These are phyloP conservation scores for Triticum urartu DNA, from an alignment of 176 grass and related monocot species.

Conservation along the genomic window DNA sequence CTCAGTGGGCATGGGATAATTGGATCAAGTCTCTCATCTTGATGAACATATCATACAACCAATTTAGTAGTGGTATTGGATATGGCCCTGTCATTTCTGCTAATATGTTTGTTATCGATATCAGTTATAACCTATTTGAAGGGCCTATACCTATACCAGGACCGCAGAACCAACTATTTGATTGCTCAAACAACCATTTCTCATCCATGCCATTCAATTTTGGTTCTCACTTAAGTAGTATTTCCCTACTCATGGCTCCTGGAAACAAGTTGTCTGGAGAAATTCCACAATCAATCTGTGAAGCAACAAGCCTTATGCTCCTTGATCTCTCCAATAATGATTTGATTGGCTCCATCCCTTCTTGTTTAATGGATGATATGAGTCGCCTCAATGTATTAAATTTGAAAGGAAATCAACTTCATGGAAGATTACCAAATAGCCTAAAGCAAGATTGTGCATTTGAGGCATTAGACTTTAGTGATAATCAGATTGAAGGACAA, in stretches of 20 bases:
- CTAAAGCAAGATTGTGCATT: conserved; percentile 8
- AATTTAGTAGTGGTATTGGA: conserved; percentile 32
- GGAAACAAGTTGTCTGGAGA: conserved; percentile 25
- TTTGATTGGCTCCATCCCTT: conserved; percentile 29
- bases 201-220: conserved; percentile 34
- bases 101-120: background rate
- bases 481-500: conserved; percentile 27
- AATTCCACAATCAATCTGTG: conserved; percentile 37
- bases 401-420: conserved; percentile 27
- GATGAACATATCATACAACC: conserved; percentile 62
- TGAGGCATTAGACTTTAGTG: conserved; percentile 15
- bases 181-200: conserved; percentile 42
- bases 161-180: background rate
- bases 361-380: conserved; percentile 25
- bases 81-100: background rate
- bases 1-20: conserved; percentile 45
- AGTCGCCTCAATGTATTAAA: background rate
- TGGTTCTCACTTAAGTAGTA: background rate
- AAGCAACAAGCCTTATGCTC: background rate
- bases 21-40: background rate
- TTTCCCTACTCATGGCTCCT: background rate
- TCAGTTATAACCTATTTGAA: conserved; percentile 30
- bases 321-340: conserved; percentile 44
- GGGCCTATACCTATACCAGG: conserved; percentile 32
- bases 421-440: background rate